Evolutionary conservation across 129 eudicot species (phyloP), one percentile per base, ranked within the genome.

Genomic region (Lactuca saligna): DNA sequence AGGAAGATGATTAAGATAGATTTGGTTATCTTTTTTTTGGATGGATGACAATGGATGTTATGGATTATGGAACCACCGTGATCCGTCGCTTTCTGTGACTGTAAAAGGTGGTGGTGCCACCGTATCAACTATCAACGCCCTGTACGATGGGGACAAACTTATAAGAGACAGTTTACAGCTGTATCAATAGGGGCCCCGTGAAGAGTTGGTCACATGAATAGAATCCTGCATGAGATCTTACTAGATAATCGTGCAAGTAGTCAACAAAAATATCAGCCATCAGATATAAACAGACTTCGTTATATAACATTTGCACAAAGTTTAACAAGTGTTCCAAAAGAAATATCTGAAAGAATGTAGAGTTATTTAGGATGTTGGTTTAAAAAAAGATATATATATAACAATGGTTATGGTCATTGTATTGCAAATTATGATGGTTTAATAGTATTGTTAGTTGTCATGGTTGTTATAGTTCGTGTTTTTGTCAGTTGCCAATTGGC

Each of bases 211-310:
- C 78, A 74, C 78, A 59, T 64, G 72, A 74, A 44, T 37, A 15
- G 71, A 73, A 64, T 74, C 78, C 5, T 65, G 59, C 29, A 42
- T 35, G 17, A 44, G 32, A 74, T 74, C 78, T 65, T 74, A 48
- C 65, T 73, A 20, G 78, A 64, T 8, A 29, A 54, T 10, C 56
- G 78, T 54, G 78, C 37, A 48, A 17, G 11, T 39, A 7, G 42
- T 69, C 39, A 60, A 61, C 69, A 17, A 6, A 59, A 41, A 33
- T 25, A 42, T 44, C 35, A 9, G 8, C 13, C 8, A 9, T 42
- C 49, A 42, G 49, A 8, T 42, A 8, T 42, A 42, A 8, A 42
- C 49, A 46, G 51, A 12, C 51, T 42, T 42, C 49, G 51, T 46
- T 46, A 46, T 4, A 12, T 46, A 46, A 12, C 15, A 46, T 8